Evolutionary conservation across 1,284 basidiomycete species (phyloP).

Genomic region (Irpex sp.): DNA sequence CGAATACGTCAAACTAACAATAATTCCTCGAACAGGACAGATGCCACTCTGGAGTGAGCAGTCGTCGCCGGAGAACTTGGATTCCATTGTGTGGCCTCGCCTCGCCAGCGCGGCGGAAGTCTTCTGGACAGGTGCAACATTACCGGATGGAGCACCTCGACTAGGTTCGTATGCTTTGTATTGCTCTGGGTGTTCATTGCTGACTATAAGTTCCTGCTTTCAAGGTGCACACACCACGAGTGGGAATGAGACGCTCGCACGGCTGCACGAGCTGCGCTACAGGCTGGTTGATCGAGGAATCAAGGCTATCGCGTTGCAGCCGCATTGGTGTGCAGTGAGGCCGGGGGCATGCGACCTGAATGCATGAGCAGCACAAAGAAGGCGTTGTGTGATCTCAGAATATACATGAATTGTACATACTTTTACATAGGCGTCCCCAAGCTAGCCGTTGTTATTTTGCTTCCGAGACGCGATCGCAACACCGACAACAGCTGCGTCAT

Average conservation of each 20-base stretch:
- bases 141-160: conserved; percentile 21
- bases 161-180: conserved; percentile 12
- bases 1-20: neutral
- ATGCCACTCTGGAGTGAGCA: conserved; percentile 79
- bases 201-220: neutral
- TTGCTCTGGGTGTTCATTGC: too few species aligned
- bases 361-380: neutral
- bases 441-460: neutral
- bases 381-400: neutral
- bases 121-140: conserved; percentile 68
- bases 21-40: conserved; percentile 32
- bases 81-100: conserved; percentile 73
- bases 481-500: neutral
- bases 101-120: conserved; percentile 74
- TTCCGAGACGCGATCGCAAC: neutral
- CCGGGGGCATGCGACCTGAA: conserved; percentile 52
- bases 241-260: conserved; percentile 57
- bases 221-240: conserved; percentile 34
- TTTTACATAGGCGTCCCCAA: neutral
- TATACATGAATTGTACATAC: neutral
- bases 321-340: conserved; percentile 75
- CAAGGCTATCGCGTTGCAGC: conserved; percentile 67
- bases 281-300: conserved; percentile 68
- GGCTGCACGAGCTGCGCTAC: conserved; percentile 72
- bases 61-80: conserved; percentile 64